phyloP scores from a whole-genome alignment of 177 flowering plant genomes.

The Telopea speciosissima region DNA sequence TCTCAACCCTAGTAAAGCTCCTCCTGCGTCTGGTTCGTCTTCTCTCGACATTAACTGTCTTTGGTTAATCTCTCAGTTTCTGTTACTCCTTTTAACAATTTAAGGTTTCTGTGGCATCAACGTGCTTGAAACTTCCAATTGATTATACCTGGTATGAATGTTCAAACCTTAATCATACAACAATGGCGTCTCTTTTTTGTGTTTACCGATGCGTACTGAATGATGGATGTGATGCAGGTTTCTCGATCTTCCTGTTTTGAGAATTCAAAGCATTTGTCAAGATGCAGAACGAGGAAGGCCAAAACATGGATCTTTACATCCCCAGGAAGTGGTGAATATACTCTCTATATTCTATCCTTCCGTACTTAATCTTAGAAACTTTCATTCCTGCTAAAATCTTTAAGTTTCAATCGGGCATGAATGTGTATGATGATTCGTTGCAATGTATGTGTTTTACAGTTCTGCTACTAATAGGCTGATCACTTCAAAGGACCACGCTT shows the following conservation, averaged over 20 bases:
- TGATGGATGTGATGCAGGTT: neutral
- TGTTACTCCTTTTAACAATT: neutral
- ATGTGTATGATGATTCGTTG: neutral
- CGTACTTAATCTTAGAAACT: neutral
- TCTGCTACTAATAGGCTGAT: conserved; percentile 39
- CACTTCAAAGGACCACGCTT: conserved; percentile 40
- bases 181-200: neutral
- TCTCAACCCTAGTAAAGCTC: neutral
- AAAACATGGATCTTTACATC: conserved; percentile 51
- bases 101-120: neutral
- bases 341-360: too few relatives aligned
- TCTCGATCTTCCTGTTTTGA: neutral
- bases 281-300: conserved; percentile 63
- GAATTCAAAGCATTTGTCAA: conserved; percentile 12
- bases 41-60: neutral
- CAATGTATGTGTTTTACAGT: conserved; percentile 19
- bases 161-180: neutral
- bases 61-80: too few relatives aligned
- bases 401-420: neutral
- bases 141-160: too few relatives aligned
- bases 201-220: too few relatives aligned
- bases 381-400: too few relatives aligned
- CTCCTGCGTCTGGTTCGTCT: neutral
- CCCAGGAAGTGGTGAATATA: conserved; percentile 51
- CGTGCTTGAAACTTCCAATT: too few relatives aligned